phyloP scores from a whole-genome alignment of 2,329 filamentous ascomycete species.

The Alternaria sp. region DNA sequence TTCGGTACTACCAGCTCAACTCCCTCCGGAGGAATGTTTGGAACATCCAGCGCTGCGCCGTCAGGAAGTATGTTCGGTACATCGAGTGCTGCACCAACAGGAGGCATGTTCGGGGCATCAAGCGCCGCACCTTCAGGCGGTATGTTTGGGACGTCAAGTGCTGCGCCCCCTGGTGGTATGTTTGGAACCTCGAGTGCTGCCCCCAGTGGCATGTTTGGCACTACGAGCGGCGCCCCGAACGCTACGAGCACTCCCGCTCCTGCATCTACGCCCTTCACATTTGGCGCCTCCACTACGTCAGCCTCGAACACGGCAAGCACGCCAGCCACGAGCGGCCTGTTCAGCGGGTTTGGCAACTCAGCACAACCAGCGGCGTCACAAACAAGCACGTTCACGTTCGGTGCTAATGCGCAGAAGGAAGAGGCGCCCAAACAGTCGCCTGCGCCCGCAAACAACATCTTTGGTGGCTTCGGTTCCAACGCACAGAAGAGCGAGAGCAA shows the following conservation, averaged over 20 bases:
- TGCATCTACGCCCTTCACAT: constrained; percentile 27
- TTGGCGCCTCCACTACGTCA: constrained; percentile 24
- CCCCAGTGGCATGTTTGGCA: constrained; percentile 21
- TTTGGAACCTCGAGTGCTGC: constrained; percentile 29
- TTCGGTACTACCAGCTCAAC: constrained; percentile 10
- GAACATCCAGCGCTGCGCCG: constrained; percentile 16
- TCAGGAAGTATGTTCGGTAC: constrained; percentile 16
- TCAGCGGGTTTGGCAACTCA: constrained; percentile 16
- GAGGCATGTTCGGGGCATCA: constrained; percentile 4
- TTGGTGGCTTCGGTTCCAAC: constrained; percentile 29
- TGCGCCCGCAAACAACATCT: constrained; percentile 20
- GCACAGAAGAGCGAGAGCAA: constrained; percentile 20
- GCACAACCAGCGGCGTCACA: constrained; percentile 8
- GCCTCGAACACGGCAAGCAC: constrained; percentile 22
- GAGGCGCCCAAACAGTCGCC: constrained; percentile 11
- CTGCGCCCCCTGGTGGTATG: constrained; percentile 20
- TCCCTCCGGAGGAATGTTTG: constrained; percentile 7
- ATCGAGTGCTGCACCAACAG: constrained; percentile 5
- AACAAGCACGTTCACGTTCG: constrained; percentile 25
- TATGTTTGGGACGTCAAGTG: constrained; percentile 28
- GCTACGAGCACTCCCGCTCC: constrained; percentile 22
- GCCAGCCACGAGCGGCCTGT: constrained; percentile 21
- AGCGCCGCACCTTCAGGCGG: constrained; percentile 5
- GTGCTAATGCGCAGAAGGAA: constrained; percentile 17
- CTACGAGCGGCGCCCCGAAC: constrained; percentile 23